Conservation (phyloP, 2,329 filamentous ascomycete genomes). For the Ophiognomonia clavigignenti-juglandacearum region DNA sequence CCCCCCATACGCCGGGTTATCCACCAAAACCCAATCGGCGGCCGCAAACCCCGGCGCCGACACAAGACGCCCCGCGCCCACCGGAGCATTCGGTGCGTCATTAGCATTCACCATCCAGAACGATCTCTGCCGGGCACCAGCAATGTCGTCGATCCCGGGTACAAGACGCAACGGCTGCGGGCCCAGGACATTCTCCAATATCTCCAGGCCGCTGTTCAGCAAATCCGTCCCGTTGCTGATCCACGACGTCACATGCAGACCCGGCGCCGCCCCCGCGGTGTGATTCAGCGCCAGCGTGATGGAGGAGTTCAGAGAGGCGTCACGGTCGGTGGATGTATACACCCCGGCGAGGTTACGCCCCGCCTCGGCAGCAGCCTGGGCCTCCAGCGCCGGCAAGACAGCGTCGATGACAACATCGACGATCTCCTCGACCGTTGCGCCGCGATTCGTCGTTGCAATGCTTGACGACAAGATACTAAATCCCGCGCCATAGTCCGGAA, state of each 20-base stretch:
- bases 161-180: conserved; percentile 11
- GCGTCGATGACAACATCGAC: conserved; percentile 24
- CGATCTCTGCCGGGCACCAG: conserved; percentile 11
- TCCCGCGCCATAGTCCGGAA: conserved; percentile 30
- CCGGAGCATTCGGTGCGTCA: conserved; percentile 10
- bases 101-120: conserved; percentile 16
- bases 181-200: too few species aligned
- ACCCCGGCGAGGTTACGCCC: conserved; percentile 21
- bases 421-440: conserved; percentile 21
- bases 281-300: conserved; percentile 20
- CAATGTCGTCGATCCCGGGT: conserved; percentile 14
- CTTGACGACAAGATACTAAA: conserved; percentile 27
- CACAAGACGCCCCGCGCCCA: conserved; percentile 12
- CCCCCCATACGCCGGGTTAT: conserved; percentile 18
- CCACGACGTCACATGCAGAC: conserved; percentile 19
- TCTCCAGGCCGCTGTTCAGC: not conserved
- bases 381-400: conserved; percentile 22
- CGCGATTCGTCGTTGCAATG: not conserved
- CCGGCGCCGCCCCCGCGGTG: conserved; percentile 16
- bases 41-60: conserved; percentile 17
- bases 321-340: conserved; percentile 18
- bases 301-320: conserved; percentile 16
- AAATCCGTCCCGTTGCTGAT: conserved; percentile 17
- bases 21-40: conserved; percentile 19
- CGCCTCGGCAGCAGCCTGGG: conserved; percentile 23